Base-by-base conservation (phyloP, 2,329 filamentous ascomycete species). In the Aureobasidium sp. region DNA sequence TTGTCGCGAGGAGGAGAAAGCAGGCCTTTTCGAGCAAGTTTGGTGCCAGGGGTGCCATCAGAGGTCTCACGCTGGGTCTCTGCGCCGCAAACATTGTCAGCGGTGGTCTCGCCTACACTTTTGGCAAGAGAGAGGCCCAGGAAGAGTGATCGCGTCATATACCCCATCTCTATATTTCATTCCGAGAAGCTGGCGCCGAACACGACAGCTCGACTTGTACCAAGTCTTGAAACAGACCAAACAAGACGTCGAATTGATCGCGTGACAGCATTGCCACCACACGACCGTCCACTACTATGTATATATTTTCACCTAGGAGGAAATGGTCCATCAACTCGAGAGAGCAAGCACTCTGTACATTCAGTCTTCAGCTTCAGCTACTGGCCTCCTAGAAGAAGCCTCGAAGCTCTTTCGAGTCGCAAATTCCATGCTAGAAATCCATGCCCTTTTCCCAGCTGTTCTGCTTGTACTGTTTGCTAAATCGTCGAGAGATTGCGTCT, bases 1-100 rank as follows among this genome's bases (percentile, higher is more conserved):
- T 87, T 17, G 71, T 88, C 13, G 85, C 85, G 3, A 72, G 78
- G 60, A 76, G 85, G 63, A 76, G 85, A 65, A 82, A 78, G 62
- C 75, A 78, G 66, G 73, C 67, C 25, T 66, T 82, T 37, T 72
- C 71, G 53, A 74, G 73, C 57, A 79, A 78, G 63, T 78, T 82
- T 66, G 76, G 76, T 1, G 75, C 75, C 5, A 74, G 80, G 63
- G 81, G 81, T 0, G 66, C 78, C 33, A 74, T 80, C n/a, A 73
- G 81, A 65, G 81, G 81, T 4, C 74, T 73, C 5, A 80, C 81
- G 6, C 68, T 83, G 66, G 78, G 72, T 31, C 64, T 82, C 15
- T 81, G 79, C 64, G 75, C 72, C 19, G 73, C 73, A 25, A 83
- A 84, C 68, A 67, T 81, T 11, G 72, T 77, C 9, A 76, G 77